Conservation (phyloP, 148 eudicot genomes). For the Amaranthus cruentus region DNA sequence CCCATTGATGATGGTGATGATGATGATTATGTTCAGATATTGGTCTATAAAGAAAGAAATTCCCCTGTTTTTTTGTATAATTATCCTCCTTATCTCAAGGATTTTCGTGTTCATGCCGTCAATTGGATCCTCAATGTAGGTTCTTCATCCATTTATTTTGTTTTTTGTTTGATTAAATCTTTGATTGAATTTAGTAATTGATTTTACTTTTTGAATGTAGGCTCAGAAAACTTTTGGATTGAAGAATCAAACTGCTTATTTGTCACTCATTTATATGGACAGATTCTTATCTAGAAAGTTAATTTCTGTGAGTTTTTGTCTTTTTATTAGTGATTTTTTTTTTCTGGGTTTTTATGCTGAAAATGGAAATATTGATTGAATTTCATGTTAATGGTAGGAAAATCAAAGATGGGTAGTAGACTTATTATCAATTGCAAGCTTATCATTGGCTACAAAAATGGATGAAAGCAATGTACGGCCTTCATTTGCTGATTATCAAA, state of each 20-base stretch:
- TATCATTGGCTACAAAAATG: slow-evolving; percentile 43
- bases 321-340: background rate
- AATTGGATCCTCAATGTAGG: slow-evolving; percentile 43
- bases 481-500: slow-evolving; percentile 17
- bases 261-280: slow-evolving; percentile 26
- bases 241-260: too few species aligned
- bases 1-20: slow-evolving; percentile 21
- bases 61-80: background rate
- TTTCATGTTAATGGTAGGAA: slow-evolving; percentile 22
- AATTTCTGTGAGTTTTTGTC: slow-evolving; percentile 37
- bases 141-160: background rate
- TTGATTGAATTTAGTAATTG: background rate
- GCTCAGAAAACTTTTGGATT: slow-evolving; percentile 23
- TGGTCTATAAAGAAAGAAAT: slow-evolving; percentile 31
- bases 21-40: slow-evolving; percentile 29
- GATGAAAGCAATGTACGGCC: slow-evolving; percentile 34
- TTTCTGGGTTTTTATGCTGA: background rate
- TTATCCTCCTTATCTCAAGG: slow-evolving; percentile 26
- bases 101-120: slow-evolving; percentile 37
- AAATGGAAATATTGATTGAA: background rate
- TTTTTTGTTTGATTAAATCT: too few species aligned
- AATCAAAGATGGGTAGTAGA: slow-evolving; percentile 35
- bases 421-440: too few species aligned
- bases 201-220: slow-evolving; percentile 23
- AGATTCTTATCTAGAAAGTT: slow-evolving; percentile 30